These are phyloP conservation scores for Kazachstania sp. DNA, from an alignment of 1,139 yeast species.

Conservation along the genomic window DNA sequence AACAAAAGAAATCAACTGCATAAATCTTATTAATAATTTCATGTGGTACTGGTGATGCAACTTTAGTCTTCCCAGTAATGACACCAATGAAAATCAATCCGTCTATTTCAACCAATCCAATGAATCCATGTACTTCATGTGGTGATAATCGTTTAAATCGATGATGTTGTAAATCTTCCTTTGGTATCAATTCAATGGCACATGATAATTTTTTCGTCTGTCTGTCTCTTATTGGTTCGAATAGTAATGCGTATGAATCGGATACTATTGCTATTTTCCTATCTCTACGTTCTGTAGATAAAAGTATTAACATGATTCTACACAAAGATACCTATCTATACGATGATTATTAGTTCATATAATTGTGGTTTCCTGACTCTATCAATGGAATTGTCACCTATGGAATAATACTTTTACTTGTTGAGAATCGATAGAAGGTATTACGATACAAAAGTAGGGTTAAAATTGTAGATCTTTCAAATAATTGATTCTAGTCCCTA, in stretches of 20 bases:
- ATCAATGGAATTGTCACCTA: too few species aligned
- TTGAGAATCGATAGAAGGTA: too few species aligned
- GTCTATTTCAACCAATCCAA: conserved; percentile 70
- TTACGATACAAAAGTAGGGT: too few species aligned
- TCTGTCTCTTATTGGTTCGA: conserved; percentile 17
- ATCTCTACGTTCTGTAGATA: conserved; percentile 19
- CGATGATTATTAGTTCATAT: too few species aligned
- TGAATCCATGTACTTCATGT: conserved; percentile 64
- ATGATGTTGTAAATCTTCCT: conserved; percentile 17
- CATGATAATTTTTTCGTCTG: conserved; percentile 17
- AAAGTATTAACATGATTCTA: conserved; percentile 17
- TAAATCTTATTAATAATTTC: conserved; percentile 75
- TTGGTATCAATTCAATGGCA: conserved; percentile 27
- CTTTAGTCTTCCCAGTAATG: conserved; percentile 65
- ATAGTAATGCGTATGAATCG: conserved; percentile 22
- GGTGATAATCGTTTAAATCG: conserved; percentile 42
- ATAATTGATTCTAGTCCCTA: too few species aligned
- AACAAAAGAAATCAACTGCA: conserved; percentile 77
- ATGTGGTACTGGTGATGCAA: conserved; percentile 75
- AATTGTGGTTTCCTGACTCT: too few species aligned
- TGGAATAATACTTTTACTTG: too few species aligned
- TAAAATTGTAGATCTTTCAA: too few species aligned
- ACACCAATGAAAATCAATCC: conserved; percentile 66
- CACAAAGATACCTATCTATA: too few species aligned
- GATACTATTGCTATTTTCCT: conserved; percentile 28